A percentile compares a stretch with the other conserved stretches of the same genome.
Conservation (phyloP, 1,284 basidiomycete genomes). For the Ustilago esculenta region DNA sequence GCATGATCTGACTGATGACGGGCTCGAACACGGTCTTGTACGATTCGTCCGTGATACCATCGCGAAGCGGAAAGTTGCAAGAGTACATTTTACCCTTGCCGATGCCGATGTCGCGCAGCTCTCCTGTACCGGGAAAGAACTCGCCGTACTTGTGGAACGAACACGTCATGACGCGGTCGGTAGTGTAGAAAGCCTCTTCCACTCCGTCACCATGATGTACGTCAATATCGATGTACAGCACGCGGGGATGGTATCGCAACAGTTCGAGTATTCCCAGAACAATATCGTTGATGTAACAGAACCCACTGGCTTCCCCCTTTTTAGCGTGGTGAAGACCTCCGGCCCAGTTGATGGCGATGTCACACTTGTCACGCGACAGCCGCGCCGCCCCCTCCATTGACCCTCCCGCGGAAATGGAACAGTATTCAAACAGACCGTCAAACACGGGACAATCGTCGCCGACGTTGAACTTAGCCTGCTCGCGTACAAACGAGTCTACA, state of each 20-base stretch:
- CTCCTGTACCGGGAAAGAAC: slow-evolving; percentile 98
- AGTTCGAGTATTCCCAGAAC: slow-evolving; percentile 96
- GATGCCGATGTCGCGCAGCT: slow-evolving; percentile 91
- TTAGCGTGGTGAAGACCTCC: slow-evolving; percentile 98
- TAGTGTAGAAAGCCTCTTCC: slow-evolving; percentile 99
- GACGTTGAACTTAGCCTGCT: slow-evolving; percentile 94
- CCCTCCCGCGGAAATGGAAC: slow-evolving; percentile 96
- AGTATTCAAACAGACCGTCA: slow-evolving; percentile 97
- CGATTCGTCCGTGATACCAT: slow-evolving; percentile 94
- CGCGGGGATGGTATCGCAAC: slow-evolving; percentile 89
- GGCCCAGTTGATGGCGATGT: slow-evolving; percentile 98
- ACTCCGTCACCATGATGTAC: slow-evolving; percentile 99
- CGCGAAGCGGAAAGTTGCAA: slow-evolving; percentile 92
- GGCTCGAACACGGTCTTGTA: slow-evolving; percentile 97
- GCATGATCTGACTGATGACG: slow-evolving; percentile 93
- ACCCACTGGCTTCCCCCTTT: slow-evolving; percentile 97
- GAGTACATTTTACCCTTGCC: slow-evolving; percentile 79
- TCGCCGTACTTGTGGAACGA: slow-evolving; percentile 99
- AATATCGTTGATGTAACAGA: slow-evolving; percentile 99
- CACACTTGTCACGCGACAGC: slow-evolving; percentile 94
- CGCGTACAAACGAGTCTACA: slow-evolving; percentile 86
- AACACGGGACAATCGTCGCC: slow-evolving; percentile 98
- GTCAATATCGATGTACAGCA: slow-evolving; percentile 98
- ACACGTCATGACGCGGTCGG: slow-evolving; percentile 97
- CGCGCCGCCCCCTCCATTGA: slow-evolving; percentile 99